These are phyloP conservation scores for Xerocomus amazonicus DNA, from an alignment of 1,284 basidiomycete species.

Conservation along the genomic window DNA sequence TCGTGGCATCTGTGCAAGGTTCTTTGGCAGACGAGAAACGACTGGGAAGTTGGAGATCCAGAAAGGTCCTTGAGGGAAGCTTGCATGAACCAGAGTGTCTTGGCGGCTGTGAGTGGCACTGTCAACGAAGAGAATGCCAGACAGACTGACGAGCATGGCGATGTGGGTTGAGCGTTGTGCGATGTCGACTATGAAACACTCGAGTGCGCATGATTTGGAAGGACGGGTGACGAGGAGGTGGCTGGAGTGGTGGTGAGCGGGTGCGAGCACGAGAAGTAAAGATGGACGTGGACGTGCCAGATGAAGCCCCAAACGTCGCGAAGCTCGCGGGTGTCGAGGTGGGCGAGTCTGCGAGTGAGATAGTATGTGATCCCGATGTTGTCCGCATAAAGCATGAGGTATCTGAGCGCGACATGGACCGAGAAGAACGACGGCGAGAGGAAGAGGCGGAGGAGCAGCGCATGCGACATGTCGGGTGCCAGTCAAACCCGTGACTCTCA, in stretches of 20 bases:
- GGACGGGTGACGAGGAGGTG: conserved; percentile 90
- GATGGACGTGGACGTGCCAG: conserved; percentile 75
- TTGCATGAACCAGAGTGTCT: conserved; percentile 99
- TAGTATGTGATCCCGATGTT: conserved; percentile 97
- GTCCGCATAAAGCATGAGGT: conserved; percentile 85
- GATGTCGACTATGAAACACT: conserved; percentile 86
- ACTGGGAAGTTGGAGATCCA: conserved; percentile 60
- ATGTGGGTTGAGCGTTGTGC: conserved; percentile 89
- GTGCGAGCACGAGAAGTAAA: not conserved
- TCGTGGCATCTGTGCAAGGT: conserved; percentile 92
- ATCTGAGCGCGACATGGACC: conserved; percentile 86
- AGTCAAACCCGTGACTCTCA: conserved; percentile 11
- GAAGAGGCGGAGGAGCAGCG: conserved; percentile 81
- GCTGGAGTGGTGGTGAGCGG: conserved; percentile 41
- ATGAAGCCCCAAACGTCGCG: conserved; percentile 97
- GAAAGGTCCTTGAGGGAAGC: conserved; percentile 88
- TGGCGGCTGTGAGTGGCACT: conserved; percentile 18
- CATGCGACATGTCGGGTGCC: conserved; percentile 57
- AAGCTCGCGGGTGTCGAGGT: conserved; percentile 77
- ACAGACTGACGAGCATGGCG: conserved; percentile 79
- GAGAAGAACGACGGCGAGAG: conserved; percentile 88
- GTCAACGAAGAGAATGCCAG: conserved; percentile 11
- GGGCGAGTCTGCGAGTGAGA: conserved; percentile 78
- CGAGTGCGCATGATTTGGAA: conserved; percentile 84
- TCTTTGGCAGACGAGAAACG: conserved; percentile 91